Conservation (phyloP, 352 stramenopile genomes). For the Pythium apleroticum region DNA sequence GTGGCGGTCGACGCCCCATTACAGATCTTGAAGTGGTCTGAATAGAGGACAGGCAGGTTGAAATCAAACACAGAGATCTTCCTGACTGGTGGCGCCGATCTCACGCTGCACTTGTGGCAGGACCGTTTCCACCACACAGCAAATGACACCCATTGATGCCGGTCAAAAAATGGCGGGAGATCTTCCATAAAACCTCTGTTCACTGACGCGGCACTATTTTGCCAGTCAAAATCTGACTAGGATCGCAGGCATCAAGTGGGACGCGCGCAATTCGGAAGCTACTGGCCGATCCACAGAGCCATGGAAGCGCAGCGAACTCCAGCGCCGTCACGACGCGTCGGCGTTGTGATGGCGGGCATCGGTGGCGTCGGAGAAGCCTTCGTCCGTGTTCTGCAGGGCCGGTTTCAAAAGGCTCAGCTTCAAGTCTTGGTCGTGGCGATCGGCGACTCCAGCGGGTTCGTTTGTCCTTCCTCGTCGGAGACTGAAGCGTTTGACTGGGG, state of each 20-base stretch:
- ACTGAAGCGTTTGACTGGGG: slow-evolving; percentile 8
- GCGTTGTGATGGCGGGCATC: slow-evolving; percentile 31
- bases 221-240: background rate
- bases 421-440: slow-evolving; percentile 27
- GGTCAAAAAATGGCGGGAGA: slow-evolving; percentile 1
- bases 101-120: background rate
- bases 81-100: background rate
- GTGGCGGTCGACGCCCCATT: too few species aligned
- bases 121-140: background rate
- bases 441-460: slow-evolving; percentile 31
- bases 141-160: background rate
- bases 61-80: too few species aligned
- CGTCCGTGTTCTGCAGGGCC: slow-evolving; percentile 24
- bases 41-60: too few species aligned
- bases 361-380: slow-evolving; percentile 30
- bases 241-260: background rate
- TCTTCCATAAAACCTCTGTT: background rate
- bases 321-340: slow-evolving; percentile 7
- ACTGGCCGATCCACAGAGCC: background rate
- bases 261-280: background rate
- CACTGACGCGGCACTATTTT: slow-evolving; percentile 1
- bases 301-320: slow-evolving; percentile 15
- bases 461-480: background rate
- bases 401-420: slow-evolving; percentile 14
- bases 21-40: too few species aligned